phyloP scores from a whole-genome alignment of 148 eudicot species.

The Agrostemma githago region DNA sequence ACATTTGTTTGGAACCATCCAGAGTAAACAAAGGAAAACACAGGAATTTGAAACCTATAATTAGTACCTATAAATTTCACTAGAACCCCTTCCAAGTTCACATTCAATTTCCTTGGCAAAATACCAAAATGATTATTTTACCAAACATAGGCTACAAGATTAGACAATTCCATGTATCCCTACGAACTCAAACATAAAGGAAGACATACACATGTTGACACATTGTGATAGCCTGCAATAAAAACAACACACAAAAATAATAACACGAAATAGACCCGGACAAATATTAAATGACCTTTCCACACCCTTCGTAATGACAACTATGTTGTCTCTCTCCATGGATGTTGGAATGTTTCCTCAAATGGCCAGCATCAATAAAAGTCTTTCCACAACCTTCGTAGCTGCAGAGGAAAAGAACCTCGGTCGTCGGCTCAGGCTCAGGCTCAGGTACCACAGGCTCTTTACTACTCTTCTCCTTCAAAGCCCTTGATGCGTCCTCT shows the following conservation, averaged over 20 bases:
- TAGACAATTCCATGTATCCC: not conserved
- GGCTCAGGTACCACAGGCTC: slow-evolving; percentile 62
- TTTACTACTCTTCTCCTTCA: slow-evolving; percentile 62
- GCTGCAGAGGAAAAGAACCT: slow-evolving; percentile 97
- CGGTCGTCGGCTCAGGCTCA: slow-evolving; percentile 95
- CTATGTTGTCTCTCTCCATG: slow-evolving; percentile 94
- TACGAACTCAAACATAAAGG: not conserved
- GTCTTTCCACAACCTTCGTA: slow-evolving; percentile 97
- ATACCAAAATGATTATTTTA: not conserved
- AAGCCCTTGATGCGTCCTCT: slow-evolving; percentile 66
- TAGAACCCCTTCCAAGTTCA: too few species aligned
- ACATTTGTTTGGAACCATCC: too few species aligned
- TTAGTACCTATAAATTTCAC: too few species aligned
- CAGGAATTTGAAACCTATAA: too few species aligned
- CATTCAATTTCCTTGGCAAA: too few species aligned
- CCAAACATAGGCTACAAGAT: not conserved
- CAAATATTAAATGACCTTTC: slow-evolving; percentile 50
- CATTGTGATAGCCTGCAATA: not conserved
- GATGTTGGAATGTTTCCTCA: slow-evolving; percentile 92
- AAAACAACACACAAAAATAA: not conserved
- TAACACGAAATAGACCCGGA: not conserved
- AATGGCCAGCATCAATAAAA: slow-evolving; percentile 89
- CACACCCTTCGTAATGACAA: slow-evolving; percentile 79
- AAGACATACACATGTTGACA: not conserved
- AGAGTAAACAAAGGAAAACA: too few species aligned